Evolutionary conservation across 345 rosid genomes (phyloP), one percentile per base, ranked within the genome.

Genomic region (Tarenaya hassleriana): DNA sequence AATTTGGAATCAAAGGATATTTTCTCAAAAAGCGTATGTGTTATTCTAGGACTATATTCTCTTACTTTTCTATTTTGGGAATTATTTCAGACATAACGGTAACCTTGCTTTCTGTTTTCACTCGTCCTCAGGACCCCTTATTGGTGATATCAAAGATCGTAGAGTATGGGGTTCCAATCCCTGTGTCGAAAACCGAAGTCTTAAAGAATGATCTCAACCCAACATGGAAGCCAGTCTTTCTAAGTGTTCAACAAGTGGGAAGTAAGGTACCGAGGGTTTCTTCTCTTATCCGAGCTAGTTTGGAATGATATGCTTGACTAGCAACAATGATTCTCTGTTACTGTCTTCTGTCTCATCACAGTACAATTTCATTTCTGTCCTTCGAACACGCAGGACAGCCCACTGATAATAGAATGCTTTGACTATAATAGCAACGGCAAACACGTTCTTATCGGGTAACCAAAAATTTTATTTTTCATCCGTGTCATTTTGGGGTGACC

Each of bases 121-220:
- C 59, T 52, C 45, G 41, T 55, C 50, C 60, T 64, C 71, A 91
- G 98, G 95, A 91, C 32, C 87, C 98, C 1, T 91, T 91, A 65
- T 62, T 91, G 75, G 73, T 86, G n/a, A 74, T 91, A 68, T 91
- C 96, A 38, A 91, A 80, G 79, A 54, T 73, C 33, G 80, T 69
- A 32, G 92, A 86, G 73, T 68, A 45, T 34, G 87, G 85, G 58
- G 16, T 13, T 34, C 61, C 80, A 14, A 79, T 91, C 61, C 85
- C 96, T 34, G 85, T 91, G 16, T 84, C 91, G 41, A 91, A 84
- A 73, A 84, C 98, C 17, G 95, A 91, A 72, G 92, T 86, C 55
- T 52, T 86, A 33, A 84, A 82, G 80, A 90, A 86, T 66, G 83
- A 84, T 62, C 61, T 58, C 14, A 70, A 67, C 56, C 95, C 94